Evolutionary conservation across 441 rosid genomes (phyloP).

Genomic region (Corymbia citriodora): DNA sequence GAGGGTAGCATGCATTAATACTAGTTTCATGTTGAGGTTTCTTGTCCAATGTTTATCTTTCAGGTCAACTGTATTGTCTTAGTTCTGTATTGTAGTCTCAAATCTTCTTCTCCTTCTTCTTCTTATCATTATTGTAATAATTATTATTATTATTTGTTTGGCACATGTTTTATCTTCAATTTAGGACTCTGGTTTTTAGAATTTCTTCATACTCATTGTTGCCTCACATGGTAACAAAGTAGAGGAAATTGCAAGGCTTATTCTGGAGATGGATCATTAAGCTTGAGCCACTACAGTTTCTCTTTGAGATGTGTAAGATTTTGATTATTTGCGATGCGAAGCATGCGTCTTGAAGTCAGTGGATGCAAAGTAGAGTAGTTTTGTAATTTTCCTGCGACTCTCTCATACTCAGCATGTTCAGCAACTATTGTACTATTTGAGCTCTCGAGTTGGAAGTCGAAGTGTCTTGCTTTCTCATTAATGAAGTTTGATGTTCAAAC

Average conservation of each 20-base stretch:
- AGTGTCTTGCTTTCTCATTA: background rate
- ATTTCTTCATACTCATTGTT: background rate
- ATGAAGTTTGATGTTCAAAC: background rate
- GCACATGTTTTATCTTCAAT: background rate
- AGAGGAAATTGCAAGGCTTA: background rate
- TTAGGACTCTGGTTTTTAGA: background rate
- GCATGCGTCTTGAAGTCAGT: too few species aligned
- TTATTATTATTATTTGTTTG: background rate
- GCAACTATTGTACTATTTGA: rapidly evolving
- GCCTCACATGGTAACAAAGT: background rate
- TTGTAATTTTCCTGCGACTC: background rate
- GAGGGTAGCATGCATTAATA: slow-evolving; percentile 82
- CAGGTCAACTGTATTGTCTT: background rate
- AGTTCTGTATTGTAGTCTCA: background rate
- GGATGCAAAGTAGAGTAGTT: background rate
- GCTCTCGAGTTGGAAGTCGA: background rate
- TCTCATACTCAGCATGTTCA: too few species aligned
- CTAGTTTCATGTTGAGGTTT: background rate
- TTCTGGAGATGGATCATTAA: background rate
- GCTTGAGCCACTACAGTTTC: background rate
- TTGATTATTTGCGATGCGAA: too few species aligned
- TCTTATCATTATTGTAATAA: background rate
- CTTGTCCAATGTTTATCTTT: background rate
- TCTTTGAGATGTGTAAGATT: background rate
- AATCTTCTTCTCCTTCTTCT: background rate